Evolutionary conservation across 139 green algal species (phyloP).

Genomic region (Closterium sp.): DNA sequence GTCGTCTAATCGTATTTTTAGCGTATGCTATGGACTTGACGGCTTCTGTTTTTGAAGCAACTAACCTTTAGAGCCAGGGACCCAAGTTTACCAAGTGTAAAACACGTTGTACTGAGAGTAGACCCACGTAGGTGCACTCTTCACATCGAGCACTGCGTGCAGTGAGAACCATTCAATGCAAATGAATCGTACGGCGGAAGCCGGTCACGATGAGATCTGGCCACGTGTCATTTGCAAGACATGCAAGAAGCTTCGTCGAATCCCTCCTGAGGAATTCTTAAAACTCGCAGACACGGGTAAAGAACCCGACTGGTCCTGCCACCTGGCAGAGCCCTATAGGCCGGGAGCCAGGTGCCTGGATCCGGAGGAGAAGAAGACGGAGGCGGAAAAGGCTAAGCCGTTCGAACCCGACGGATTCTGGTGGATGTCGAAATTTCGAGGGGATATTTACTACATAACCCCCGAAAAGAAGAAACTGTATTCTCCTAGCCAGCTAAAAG

Average conservation of each 20-base stretch:
- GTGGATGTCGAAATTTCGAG: no score
- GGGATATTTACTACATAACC: not conserved
- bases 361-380: not conserved
- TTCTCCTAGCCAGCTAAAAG: no score
- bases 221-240: not conserved
- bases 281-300: not conserved
- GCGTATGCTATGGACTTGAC: no score
- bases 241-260: not conserved
- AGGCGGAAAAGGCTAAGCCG: not conserved
- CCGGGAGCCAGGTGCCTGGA: not conserved
- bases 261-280: not conserved
- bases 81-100: no score
- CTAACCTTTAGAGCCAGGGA: no score
- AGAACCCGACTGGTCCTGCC: not conserved
- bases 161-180: not conserved
- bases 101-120: no score
- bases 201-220: not conserved
- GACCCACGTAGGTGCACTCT: no score
- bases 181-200: not conserved
- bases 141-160: no score
- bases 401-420: no score
- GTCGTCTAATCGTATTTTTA: no score
- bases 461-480: not conserved
- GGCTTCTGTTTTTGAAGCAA: no score
- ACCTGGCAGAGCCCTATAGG: not conserved